These are phyloP conservation scores for Neurospora sp. DNA, from an alignment of 495 filamentous ascomycete genomes.

Conservation along the genomic window DNA sequence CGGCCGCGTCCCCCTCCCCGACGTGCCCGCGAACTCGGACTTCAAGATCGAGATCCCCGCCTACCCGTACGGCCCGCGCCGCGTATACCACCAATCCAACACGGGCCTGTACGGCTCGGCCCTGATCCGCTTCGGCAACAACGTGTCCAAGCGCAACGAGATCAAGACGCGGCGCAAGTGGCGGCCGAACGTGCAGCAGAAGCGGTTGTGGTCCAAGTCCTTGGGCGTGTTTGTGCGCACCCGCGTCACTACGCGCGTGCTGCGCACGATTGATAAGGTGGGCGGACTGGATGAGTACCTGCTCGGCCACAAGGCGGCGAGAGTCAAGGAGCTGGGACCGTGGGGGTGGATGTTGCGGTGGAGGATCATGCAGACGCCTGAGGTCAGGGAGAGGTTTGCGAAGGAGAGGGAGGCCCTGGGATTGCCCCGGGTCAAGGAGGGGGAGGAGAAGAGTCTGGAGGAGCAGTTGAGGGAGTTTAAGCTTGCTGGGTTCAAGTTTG, in stretches of 20 bases:
- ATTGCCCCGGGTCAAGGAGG: constrained; percentile 25
- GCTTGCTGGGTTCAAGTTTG: constrained; percentile 23
- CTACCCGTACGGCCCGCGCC: constrained; percentile 78
- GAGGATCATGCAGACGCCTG: constrained; percentile 45
- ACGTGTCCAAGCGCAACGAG: constrained; percentile 63
- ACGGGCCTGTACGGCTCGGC: constrained; percentile 71
- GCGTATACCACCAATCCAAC: constrained; percentile 78
- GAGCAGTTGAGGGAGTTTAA: constrained; percentile 46
- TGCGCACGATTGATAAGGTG: constrained; percentile 78
- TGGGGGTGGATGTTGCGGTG: constrained; percentile 73
- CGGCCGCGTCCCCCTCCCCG: constrained; percentile 29
- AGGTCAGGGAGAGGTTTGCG: constrained; percentile 49
- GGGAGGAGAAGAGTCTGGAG: constrained; percentile 28
- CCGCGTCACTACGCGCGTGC: constrained; percentile 61
- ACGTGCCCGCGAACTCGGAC: constrained; percentile 24
- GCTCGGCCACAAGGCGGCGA: constrained; percentile 55
- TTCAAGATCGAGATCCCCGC: constrained; percentile 43
- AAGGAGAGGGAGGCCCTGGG: constrained; percentile 34
- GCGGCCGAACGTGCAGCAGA: constrained; percentile 77
- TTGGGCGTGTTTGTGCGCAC: constrained; percentile 58
- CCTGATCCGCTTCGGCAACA: constrained; percentile 84
- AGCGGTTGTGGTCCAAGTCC: constrained; percentile 60
- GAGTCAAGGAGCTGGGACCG: constrained; percentile 76
- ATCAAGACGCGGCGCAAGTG: constrained; percentile 78
- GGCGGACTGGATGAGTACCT: constrained; percentile 90